Percentiles rank a stretch among this genome's conserved stretches.
Conservation (phyloP, 768 basidiomycete species). For the Astraeus odoratus region DNA sequence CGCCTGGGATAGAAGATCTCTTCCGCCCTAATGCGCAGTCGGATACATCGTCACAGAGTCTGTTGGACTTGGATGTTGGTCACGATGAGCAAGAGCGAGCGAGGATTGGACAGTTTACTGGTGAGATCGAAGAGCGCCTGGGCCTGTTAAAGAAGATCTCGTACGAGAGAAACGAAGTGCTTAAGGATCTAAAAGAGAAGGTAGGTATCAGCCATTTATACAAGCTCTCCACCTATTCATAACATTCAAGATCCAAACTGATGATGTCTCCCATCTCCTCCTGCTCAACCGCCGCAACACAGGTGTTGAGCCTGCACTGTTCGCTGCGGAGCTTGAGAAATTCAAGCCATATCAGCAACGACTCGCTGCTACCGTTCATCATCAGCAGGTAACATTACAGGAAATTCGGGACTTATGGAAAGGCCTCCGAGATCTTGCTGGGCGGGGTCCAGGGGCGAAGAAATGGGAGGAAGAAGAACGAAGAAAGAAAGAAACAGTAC, state of each 20-base stretch:
- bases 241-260: constrained; percentile 72
- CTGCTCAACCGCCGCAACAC: constrained; percentile 84
- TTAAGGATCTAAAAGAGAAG: constrained; percentile 96
- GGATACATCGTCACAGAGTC: constrained; percentile 34
- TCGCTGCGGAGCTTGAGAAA: constrained; percentile 92
- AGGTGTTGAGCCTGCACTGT: constrained; percentile 78
- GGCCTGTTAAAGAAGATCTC: constrained; percentile 76
- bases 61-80: constrained; percentile 71
- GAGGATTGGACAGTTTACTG: constrained; percentile 59
- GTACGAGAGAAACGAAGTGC: constrained; percentile 75
- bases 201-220: constrained; percentile 30
- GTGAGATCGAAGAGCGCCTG: constrained; percentile 73
- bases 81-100: constrained; percentile 62
- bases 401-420: constrained; percentile 76
- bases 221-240: neutral
- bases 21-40: constrained; percentile 47
- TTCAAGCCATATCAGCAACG: constrained; percentile 89
- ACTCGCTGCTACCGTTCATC: constrained; percentile 67
- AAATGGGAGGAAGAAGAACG: constrained; percentile 82
- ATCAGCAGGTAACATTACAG: constrained; percentile 66
- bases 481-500: constrained; percentile 65
- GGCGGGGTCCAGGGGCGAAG: constrained; percentile 67
- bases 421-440: constrained; percentile 61
- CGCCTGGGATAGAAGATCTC: constrained; percentile 53
- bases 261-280: constrained; percentile 93